A percentile compares a stretch with the other conserved stretches of the same genome.
Conservation (phyloP, 331 rosid genomes). For the Acacia pycnantha region DNA sequence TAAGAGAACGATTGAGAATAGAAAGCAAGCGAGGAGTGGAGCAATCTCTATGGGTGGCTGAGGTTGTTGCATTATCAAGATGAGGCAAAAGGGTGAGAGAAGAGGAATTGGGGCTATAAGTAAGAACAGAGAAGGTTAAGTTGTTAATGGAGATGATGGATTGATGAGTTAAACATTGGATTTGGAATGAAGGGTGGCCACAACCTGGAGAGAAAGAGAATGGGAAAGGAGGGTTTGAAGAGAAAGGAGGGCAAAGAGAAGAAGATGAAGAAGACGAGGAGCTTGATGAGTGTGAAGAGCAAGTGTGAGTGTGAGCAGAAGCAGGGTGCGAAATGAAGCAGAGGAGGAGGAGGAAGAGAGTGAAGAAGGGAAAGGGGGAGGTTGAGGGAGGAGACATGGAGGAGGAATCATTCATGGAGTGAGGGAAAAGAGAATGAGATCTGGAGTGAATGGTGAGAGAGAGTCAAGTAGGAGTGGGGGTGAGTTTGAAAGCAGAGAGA, state of each 20-base stretch:
- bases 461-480: not conserved
- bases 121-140: slow-evolving; percentile 60
- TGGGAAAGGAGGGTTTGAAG: slow-evolving; percentile 55
- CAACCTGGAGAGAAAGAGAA: slow-evolving; percentile 73
- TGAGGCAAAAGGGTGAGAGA: slow-evolving; percentile 60
- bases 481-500: slow-evolving; percentile 13
- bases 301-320: slow-evolving; percentile 31
- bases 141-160: slow-evolving; percentile 67
- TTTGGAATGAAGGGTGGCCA: slow-evolving; percentile 91
- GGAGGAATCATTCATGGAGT: not conserved
- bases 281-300: slow-evolving; percentile 23
- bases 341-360: slow-evolving; percentile 23
- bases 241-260: slow-evolving; percentile 62
- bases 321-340: not conserved
- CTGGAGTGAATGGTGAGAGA: slow-evolving; percentile 20
- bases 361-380: not conserved
- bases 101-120: slow-evolving; percentile 56
- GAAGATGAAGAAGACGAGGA: not conserved
- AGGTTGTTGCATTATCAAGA: not conserved
- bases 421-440: slow-evolving; percentile 6
- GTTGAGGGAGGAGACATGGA: not conserved
- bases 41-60: slow-evolving; percentile 23
- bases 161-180: slow-evolving; percentile 54
- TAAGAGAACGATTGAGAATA: slow-evolving; percentile 54
- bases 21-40: slow-evolving; percentile 31